A percentile compares a stretch with the other conserved stretches of the same genome.
These are phyloP conservation scores for Paracoccidioides brasiliensis DNA, from an alignment of 2,329 filamentous ascomycete genomes.

Conservation along the genomic window DNA sequence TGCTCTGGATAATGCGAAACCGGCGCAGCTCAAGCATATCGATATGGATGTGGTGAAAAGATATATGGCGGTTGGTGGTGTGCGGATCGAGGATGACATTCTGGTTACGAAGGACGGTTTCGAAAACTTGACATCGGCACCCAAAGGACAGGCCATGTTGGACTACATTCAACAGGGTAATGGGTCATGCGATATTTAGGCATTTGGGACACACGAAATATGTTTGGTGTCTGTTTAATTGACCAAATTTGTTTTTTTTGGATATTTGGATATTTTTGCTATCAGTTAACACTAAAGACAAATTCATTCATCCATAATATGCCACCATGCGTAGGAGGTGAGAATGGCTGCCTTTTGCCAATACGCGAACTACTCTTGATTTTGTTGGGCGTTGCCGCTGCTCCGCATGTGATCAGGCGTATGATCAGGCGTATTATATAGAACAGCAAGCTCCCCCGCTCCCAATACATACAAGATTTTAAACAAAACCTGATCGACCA, in stretches of 20 bases:
- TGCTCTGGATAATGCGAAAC: constrained; percentile 24
- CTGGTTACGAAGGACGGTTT: constrained; percentile 56
- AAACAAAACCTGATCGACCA: too few relatives aligned
- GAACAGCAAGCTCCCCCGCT: too few relatives aligned
- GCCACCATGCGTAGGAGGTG: too few relatives aligned
- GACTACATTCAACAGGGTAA: constrained; percentile 23
- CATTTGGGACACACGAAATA: background rate
- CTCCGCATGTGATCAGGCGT: too few relatives aligned
- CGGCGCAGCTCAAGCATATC: constrained; percentile 23
- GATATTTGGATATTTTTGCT: too few relatives aligned
- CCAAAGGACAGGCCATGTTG: constrained; percentile 48
- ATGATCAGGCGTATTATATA: too few relatives aligned
- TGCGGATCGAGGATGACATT: constrained; percentile 45
- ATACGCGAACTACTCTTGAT: background rate
- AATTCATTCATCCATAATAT: too few relatives aligned
- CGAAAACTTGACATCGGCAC: constrained; percentile 59
- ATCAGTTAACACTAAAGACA: too few relatives aligned
- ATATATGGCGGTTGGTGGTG: constrained; percentile 32
- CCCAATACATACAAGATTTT: too few relatives aligned
- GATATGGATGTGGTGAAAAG: constrained; percentile 26
- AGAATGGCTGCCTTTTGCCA: background rate
- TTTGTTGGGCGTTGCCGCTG: too few relatives aligned
- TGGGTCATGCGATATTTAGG: background rate
- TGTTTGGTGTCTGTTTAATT: background rate
- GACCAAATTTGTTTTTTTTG: background rate